Percentiles rank a stretch among this genome's conserved stretches.
Evolutionary conservation across 1,284 basidiomycete species (phyloP).

Genomic region (Rhodotorula mucilaginosa): DNA sequence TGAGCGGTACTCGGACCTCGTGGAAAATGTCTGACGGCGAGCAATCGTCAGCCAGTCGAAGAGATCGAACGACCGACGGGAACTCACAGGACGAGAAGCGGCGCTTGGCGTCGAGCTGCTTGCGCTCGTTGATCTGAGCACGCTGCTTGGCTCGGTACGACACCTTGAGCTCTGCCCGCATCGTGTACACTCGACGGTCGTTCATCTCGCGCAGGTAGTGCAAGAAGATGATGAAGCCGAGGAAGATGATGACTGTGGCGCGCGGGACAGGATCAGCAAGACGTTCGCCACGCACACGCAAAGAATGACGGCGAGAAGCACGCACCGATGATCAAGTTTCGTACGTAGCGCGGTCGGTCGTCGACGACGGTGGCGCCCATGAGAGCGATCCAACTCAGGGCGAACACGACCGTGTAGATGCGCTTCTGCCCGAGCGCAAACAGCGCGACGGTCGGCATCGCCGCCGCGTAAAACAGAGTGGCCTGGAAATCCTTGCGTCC

Average conservation of each 20-base stretch:
- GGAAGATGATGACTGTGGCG: slow-evolving; percentile 58
- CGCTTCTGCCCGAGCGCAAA: slow-evolving; percentile 72
- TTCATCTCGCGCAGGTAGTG: slow-evolving; percentile 54
- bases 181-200: slow-evolving; percentile 61
- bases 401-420: slow-evolving; percentile 63
- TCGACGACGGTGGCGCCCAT: slow-evolving; percentile 20
- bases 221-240: slow-evolving; percentile 50
- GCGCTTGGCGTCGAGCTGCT: slow-evolving; percentile 34
- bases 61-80: too few relatives aligned
- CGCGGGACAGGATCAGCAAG: neutral
- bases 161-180: slow-evolving; percentile 67
- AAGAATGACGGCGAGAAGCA: neutral
- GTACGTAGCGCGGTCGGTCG: slow-evolving; percentile 14
- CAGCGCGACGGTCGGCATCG: slow-evolving; percentile 69
- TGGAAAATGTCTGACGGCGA: slow-evolving; percentile 62
- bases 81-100: slow-evolving; percentile 30
- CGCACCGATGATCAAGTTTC: slow-evolving; percentile 27
- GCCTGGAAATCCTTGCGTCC: slow-evolving; percentile 27
- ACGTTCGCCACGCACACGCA: too few relatives aligned
- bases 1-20: slow-evolving; percentile 80
- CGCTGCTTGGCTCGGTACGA: slow-evolving; percentile 65
- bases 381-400: slow-evolving; percentile 48
- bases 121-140: slow-evolving; percentile 72
- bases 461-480: slow-evolving; percentile 56
- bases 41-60: neutral